A percentile compares a stretch with the other conserved stretches of the same genome.
Evolutionary conservation across 352 stramenopile species (phyloP).

Genomic region (Phytophthora hibernalis): DNA sequence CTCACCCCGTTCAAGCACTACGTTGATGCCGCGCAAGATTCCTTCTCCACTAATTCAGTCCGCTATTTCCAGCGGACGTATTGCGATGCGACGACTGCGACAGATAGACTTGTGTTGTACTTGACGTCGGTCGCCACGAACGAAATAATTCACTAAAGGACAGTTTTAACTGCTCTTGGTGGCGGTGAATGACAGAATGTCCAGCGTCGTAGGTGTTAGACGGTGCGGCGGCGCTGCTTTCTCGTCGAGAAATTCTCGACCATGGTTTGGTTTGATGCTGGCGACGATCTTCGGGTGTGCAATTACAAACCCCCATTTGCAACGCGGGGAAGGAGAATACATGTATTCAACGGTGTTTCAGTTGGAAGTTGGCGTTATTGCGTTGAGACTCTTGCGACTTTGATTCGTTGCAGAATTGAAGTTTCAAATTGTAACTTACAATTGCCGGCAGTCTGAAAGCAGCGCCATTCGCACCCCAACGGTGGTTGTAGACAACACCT

Average conservation of each 20-base stretch:
- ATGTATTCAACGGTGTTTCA: too few species aligned
- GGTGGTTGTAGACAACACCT: too few species aligned
- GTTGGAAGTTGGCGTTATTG: too few species aligned
- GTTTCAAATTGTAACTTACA: too few species aligned
- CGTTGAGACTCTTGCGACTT: too few species aligned
- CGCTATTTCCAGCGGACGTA: constrained; percentile 38
- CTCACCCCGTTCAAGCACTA: constrained; percentile 13
- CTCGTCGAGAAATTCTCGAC: too few species aligned
- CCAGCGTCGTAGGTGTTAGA: too few species aligned
- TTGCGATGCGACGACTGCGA: constrained; percentile 32
- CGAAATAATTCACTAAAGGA: constrained; percentile 2
- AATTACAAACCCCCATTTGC: constrained; percentile 2
- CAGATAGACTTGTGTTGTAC: not conserved
- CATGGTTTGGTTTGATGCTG: not conserved
- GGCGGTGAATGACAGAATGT: not conserved
- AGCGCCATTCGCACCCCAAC: too few species aligned
- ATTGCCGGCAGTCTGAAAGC: too few species aligned
- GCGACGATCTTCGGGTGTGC: not conserved
- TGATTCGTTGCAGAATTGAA: too few species aligned
- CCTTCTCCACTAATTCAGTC: constrained; percentile 13
- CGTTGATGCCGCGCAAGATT: constrained; percentile 12
- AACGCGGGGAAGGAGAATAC: not conserved
- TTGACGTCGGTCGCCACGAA: constrained; percentile 4
- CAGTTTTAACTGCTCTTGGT: constrained; percentile 1
- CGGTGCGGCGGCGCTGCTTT: not conserved